Evolutionary conservation across 2,329 filamentous ascomycete species (phyloP), one percentile per base, ranked within the genome.

Genomic region (Cladophialophora immunda): DNA sequence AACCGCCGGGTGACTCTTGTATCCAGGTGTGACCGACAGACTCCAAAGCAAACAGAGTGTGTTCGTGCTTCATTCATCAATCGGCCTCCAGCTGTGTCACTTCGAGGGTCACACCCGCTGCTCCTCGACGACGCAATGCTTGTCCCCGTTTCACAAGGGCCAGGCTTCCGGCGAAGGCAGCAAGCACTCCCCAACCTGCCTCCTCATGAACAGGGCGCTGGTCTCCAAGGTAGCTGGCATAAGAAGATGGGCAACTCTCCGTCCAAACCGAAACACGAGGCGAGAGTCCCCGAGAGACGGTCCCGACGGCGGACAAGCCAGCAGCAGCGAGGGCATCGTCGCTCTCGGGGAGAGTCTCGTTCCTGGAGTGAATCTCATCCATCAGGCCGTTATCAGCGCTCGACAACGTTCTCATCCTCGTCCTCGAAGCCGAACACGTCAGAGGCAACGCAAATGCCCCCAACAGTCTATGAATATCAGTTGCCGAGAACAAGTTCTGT

Each of bases 221-320:
- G 19, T 15, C 2, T 15, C 9, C 19, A 13, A 25, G 25, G 45
- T 6, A 11, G 1, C 8, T 2, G 45, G 45, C 45, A 50, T 50
- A 50, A 50, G 45, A 50, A 50, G 9, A 50, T 50, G 45, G 45
- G 45, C 19, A 50, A 25, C 45, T 19, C 45, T 50, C 45, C 22
- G 22, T 50, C 45, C 19, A 50, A 25, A 11, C 7, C 45, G 19
- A 50, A 50, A 50, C 19, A 22, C 45, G 38, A 45, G 38, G 1
- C 5, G 38, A 45, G 38, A 45, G 4, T 19, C n/a, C 17, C 19
- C 45, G 45, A 50, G 5, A 13, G 22, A 7, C 45, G 45, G 17
- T 5, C 17, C 5, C 38, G n/a, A 22, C 17, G 38, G n/a, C 38
- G 38, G 38, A 19, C 38, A 4, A 45, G 38, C 38, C 38, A 45